Evolutionary conservation across 139 green algal genomes (phyloP), one percentile per base, ranked within the genome.

Genomic region (Limnomonas spitsbergensis): DNA sequence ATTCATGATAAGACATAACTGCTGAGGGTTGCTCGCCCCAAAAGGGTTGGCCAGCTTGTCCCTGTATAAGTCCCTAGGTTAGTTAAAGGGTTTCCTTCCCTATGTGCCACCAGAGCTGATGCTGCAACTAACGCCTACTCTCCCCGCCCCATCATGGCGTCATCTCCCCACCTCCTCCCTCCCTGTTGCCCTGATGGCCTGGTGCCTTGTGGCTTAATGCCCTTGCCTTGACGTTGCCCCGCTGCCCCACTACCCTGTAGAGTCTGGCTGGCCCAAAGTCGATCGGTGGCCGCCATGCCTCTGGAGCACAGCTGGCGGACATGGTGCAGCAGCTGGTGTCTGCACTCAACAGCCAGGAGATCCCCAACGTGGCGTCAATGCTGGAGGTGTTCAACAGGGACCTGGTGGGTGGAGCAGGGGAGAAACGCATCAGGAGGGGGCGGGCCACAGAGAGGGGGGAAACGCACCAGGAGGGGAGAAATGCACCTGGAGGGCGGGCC

Each of bases 331-430:
- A 54, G 24, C 66, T 86, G 26, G 81, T 90, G 53, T 52, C 53
- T 2, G 81, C 70, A 24, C 81, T 88, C 9, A 86, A 84, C 68
- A 47, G 54, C 53, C 74, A 83, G 80, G 83, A 91, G 69, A 86
- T 91, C 37, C 86, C 86, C 2, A 88, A 81, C 27, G 82, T 71
- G 2, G 61, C 78, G 6, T 82, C 79, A 4, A 67, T 91, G 38
- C 69, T 91, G 26, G 86, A 87, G 24, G 81, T 78, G 39, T 91
- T 91, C 76, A 91, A 91, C 66, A 36, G 77, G 9, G 81, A 91
- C 52, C 37, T 87, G 29, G 72, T 34, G 29, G 61, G 61, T 39
- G 61, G 61, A 72, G 61, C 27, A 72, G 27, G 26, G 26, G 34
- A 34, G 7, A 75, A 37, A 71, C 61, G 61, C 31, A 61, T 20